phyloP scores from a whole-genome alignment of 2,329 filamentous ascomycete species.

The Fusarium xylarioides region DNA sequence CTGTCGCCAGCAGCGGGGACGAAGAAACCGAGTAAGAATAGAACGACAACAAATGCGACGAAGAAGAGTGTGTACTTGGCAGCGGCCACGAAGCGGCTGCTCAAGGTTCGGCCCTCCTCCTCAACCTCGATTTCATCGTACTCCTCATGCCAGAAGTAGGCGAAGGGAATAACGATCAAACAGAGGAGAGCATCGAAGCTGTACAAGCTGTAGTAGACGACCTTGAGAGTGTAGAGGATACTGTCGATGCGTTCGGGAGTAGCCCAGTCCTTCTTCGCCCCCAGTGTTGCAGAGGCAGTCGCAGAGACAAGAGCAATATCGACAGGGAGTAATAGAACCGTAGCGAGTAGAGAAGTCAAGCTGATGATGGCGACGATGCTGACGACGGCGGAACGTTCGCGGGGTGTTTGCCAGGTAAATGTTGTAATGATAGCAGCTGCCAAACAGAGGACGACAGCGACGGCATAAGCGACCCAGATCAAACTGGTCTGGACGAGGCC shows the following conservation, averaged over 20 bases:
- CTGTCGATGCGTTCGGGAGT: constrained; percentile 80
- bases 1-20: constrained; percentile 79
- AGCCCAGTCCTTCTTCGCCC: constrained; percentile 94
- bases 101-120: constrained; percentile 79
- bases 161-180: constrained; percentile 88
- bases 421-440: constrained; percentile 84
- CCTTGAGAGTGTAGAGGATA: constrained; percentile 81
- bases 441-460: constrained; percentile 80
- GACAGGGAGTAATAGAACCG: constrained; percentile 89
- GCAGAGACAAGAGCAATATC: constrained; percentile 95
- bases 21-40: constrained; percentile 95
- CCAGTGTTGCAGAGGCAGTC: constrained; percentile 78
- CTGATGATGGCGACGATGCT: constrained; percentile 88
- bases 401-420: constrained; percentile 88
- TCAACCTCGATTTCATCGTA: constrained; percentile 92
- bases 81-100: constrained; percentile 80
- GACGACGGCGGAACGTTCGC: constrained; percentile 84
- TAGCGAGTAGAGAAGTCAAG: constrained; percentile 86
- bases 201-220: constrained; percentile 94
- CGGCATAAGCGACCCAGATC: constrained; percentile 94
- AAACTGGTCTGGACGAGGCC: constrained; percentile 84
- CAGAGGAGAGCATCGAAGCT: constrained; percentile 91
- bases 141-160: constrained; percentile 98
- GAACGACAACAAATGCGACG: constrained; percentile 77
- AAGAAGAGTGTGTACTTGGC: constrained; percentile 92